Evolutionary conservation across 2,329 filamentous ascomycete species (phyloP).

Genomic region (Nectriaceae sp.): DNA sequence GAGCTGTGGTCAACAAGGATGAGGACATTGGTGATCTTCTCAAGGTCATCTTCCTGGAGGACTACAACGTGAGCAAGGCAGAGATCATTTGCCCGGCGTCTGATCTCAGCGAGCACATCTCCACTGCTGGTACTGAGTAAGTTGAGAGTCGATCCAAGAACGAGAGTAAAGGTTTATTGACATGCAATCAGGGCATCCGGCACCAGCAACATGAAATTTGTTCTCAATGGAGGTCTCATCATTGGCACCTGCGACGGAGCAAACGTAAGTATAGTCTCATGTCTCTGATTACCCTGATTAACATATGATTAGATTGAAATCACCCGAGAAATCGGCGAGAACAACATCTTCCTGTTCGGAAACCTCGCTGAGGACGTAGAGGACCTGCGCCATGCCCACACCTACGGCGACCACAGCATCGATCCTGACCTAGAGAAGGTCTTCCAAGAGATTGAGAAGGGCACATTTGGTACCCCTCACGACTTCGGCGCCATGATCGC

Average conservation of each 20-base stretch:
- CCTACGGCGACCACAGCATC: slow-evolving; percentile 77
- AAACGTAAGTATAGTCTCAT: slow-evolving; percentile 65
- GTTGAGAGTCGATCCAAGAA: slow-evolving; percentile 30
- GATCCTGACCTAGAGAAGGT: slow-evolving; percentile 78
- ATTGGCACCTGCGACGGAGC: slow-evolving; percentile 98
- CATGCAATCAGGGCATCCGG: slow-evolving; percentile 60
- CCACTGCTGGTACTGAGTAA: slow-evolving; percentile 90
- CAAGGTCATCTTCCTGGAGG: slow-evolving; percentile 96
- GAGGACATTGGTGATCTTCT: slow-evolving; percentile 88
- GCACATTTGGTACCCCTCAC: slow-evolving; percentile 76
- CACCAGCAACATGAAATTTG: slow-evolving; percentile 99
- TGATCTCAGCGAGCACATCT: slow-evolving; percentile 97
- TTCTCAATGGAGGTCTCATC: slow-evolving; percentile 93
- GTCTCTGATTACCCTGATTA: slow-evolving; percentile 1
- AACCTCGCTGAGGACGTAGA: slow-evolving; percentile 96
- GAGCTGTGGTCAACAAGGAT: slow-evolving; percentile 88
- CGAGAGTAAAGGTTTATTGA: background rate
- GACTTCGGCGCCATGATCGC: slow-evolving; percentile 83
- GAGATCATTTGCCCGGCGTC: slow-evolving; percentile 95
- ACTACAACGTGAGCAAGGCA: slow-evolving; percentile 99
- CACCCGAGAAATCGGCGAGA: slow-evolving; percentile 92
- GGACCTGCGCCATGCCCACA: slow-evolving; percentile 87
- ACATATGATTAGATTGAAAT: slow-evolving; percentile 72
- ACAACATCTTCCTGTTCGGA: slow-evolving; percentile 98
- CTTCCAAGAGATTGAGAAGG: slow-evolving; percentile 78